A percentile compares a stretch with the other conserved stretches of the same genome.
Conservation (phyloP, 192 early-diverging fungal species). For the Spizellomyces sp. region DNA sequence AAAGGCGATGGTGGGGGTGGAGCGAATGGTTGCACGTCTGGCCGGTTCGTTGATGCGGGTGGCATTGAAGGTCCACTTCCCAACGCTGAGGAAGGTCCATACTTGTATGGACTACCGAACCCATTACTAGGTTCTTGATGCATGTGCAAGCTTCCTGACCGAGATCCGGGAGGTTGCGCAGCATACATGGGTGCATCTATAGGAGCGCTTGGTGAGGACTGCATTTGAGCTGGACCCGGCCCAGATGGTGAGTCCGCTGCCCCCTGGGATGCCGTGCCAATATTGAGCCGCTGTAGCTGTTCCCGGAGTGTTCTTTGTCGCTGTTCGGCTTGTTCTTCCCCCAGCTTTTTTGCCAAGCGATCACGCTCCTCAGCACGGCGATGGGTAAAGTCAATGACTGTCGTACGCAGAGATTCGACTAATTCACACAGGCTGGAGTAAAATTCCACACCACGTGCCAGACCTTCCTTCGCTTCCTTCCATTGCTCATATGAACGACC, state of each 20-base stretch:
- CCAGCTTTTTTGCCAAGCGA: slow-evolving; percentile 53
- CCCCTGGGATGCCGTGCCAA: slow-evolving; percentile 16
- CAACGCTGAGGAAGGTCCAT: background rate
- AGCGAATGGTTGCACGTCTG: slow-evolving; percentile 17
- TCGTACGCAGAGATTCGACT: slow-evolving; percentile 57
- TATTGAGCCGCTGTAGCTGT: slow-evolving; percentile 54
- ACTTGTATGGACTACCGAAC: background rate
- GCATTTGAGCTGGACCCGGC: slow-evolving; percentile 25
- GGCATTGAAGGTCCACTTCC: slow-evolving; percentile 14
- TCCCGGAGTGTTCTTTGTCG: slow-evolving; percentile 67
- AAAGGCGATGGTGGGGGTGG: slow-evolving; percentile 18
- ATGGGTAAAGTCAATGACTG: slow-evolving; percentile 58
- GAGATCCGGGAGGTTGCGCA: background rate
- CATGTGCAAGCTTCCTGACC: background rate
- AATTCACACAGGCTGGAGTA: slow-evolving; percentile 65
- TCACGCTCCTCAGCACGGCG: slow-evolving; percentile 64
- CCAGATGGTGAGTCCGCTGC: slow-evolving; percentile 1
- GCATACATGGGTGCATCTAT: background rate
- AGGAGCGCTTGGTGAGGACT: background rate
- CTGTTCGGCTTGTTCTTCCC: slow-evolving; percentile 53
- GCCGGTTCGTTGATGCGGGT: slow-evolving; percentile 14
- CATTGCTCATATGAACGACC: slow-evolving; percentile 66
- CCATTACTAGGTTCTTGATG: background rate
- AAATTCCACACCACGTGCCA: slow-evolving; percentile 72
- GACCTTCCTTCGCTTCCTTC: slow-evolving; percentile 66